phyloP scores from a whole-genome alignment of 306 rosid species.

The Fragaria vesca region DNA sequence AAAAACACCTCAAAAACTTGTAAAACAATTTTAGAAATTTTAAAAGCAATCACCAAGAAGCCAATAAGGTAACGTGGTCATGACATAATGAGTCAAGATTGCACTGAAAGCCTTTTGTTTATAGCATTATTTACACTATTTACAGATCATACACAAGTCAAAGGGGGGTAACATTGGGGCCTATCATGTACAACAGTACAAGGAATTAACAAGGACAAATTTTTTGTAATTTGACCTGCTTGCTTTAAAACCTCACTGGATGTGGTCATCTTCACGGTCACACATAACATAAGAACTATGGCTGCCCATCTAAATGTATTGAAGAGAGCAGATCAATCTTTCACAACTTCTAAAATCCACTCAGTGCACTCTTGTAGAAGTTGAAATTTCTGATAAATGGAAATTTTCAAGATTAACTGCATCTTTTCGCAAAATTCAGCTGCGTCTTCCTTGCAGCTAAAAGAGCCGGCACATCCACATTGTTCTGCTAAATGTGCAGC shows the following conservation, averaged over 20 bases:
- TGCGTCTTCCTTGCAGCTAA: constrained; percentile 61
- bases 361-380: constrained; percentile 76
- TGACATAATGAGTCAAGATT: not conserved
- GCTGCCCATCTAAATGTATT: not conserved
- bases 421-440: constrained; percentile 51
- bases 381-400: constrained; percentile 74
- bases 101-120: not conserved
- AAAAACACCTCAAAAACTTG: no score
- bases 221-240: not conserved
- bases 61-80: not conserved
- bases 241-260: not conserved
- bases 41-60: no score
- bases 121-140: not conserved
- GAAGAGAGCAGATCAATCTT: not conserved
- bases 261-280: not conserved
- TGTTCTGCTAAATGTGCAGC: constrained; percentile 86
- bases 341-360: constrained; percentile 64
- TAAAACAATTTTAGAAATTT: no score
- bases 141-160: not conserved
- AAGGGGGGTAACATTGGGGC: not conserved
- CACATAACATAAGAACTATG: not conserved
- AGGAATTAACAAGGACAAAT: not conserved
- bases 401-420: constrained; percentile 60
- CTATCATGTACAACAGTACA: not conserved
- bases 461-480: constrained; percentile 80